Base-by-base conservation (phyloP, 1,284 basidiomycete species). In the Omphalotus olearius region DNA sequence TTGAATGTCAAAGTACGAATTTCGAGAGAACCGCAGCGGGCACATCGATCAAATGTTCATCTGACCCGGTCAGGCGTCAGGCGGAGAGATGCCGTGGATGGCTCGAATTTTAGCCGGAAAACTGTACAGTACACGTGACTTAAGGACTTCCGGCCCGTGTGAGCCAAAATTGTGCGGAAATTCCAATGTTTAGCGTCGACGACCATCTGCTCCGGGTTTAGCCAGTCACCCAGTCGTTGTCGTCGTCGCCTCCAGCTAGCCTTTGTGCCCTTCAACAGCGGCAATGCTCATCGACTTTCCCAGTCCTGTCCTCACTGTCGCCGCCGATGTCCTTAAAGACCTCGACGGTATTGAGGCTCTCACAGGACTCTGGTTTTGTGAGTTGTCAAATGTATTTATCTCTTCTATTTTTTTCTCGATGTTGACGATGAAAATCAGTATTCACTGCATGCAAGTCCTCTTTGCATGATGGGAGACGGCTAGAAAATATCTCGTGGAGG, bases 401-500 rank as follows among this genome's bases (percentile, higher is more conserved):
- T 50, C 47, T 47, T 26, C 16, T 30, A 49, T 44, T 3, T 58
- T n/a, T 23, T 25, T 28, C 36, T 42, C 46, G 52, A 56, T 51
- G 25, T 53, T 38, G 53, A 45, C 48, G 25, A 49, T 20, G 50
- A 53, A 60, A 49, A 49, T 43, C 57, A 93, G 91, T 93, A 10
- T 92, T 93, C 63, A 84, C 87, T 52, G 89, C 90, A 64, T 91
- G 87, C 71, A 90, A 88, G 65, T 79, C 82, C 58, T 83, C 82
- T 3, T 69, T 93, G 7, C 79, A 86, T 61, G 84, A 91, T 57
- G 91, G 91, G 11, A 75, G 74, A 20, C 73, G 91, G 28, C 76
- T 92, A 25, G 91, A 93, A 69, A 93, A 93, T 63, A 83, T 93
- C 51, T 85, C 86, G 5, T 93, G 91, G 91, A 73, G 91, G 47